Evolutionary conservation across 1,139 yeast species (phyloP), one percentile per base, ranked within the genome.

Genomic region (Suhomyces taliae): DNA sequence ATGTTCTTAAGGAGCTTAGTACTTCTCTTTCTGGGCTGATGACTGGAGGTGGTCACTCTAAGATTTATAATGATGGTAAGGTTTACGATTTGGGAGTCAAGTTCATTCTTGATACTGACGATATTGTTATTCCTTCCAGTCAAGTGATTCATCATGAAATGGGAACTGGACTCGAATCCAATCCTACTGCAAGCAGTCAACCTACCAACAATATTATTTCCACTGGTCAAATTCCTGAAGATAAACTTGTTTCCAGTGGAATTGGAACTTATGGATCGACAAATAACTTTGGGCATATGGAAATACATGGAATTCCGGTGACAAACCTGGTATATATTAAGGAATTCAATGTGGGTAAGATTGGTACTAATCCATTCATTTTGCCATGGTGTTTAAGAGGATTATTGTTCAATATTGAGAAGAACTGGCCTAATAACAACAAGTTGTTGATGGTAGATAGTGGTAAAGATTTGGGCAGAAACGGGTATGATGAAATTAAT

Each of bases 351-450:
- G 72, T 85, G 41, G 77, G 82, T 7, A 79, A 60, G 47, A 67
- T 85, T 9, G 90, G 90, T 2, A 70, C 80, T 40, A 90, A 91
- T 64, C 97, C 97, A 1, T 91, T 81, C 60, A 81, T 88, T 45
- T 69, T 91, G 34, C 98, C 98, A 0, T 91, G 97, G 97, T 87
- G 95, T 58, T 79, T 90, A 66, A 72, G 97, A 39, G 97, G 97
- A 0, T 67, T 91, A 39, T 67, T 90, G 34, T 79, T 79, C 53
- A 81, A 79, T 54, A 78, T 81, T 55, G 85, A 90, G 52, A 72
- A 65, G 78, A 84, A 75, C 53, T 74, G 79, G 79, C 78, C 77
- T 37, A 64, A 63, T 47, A 61, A 67, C 37, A 62, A 59, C 47
- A 65, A 63, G 49, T 50, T 60, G 9, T 47, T 64, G 6, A 55